Percentiles rank a stretch among this genome's conserved stretches.
These are phyloP conservation scores for Oryza glaberrima DNA, from an alignment of 176 grass and related monocot species.

Conservation along the genomic window DNA sequence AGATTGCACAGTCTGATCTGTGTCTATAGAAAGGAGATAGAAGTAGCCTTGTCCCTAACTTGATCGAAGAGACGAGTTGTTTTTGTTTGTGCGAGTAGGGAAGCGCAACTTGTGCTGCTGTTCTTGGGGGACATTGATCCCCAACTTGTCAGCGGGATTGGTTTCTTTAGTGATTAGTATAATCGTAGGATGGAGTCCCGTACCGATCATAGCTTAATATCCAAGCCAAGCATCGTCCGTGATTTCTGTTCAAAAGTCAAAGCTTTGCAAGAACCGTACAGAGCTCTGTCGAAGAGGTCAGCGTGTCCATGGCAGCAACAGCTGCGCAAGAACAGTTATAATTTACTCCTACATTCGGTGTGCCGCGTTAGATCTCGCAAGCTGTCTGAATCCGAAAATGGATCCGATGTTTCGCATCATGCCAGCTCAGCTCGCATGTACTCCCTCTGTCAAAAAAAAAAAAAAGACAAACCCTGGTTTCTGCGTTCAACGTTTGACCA, in stretches of 20 bases:
- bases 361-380: not conserved
- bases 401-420: not conserved
- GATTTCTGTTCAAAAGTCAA: slow-evolving; percentile 18
- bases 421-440: not conserved
- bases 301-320: not conserved
- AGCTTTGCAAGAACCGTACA: not conserved
- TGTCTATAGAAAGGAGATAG: too few relatives aligned
- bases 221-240: not conserved
- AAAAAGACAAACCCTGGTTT: too few relatives aligned
- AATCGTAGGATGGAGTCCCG: not conserved
- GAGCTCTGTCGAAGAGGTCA: not conserved
- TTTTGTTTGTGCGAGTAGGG: not conserved
- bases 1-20: too few relatives aligned
- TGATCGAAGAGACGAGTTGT: not conserved
- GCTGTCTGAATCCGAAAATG: not conserved
- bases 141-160: not conserved
- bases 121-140: not conserved
- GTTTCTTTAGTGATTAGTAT: not conserved
- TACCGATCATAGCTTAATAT: not conserved
- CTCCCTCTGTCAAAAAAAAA: too few relatives aligned
- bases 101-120: slow-evolving; percentile 11
- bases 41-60: not conserved
- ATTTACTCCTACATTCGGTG: not conserved
- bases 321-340: not conserved
- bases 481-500: too few relatives aligned